A percentile compares a stretch with the other conserved stretches of the same genome.
These are phyloP conservation scores for Paulinella micropora DNA, from an alignment of 78 protist species.

Conservation along the genomic window DNA sequence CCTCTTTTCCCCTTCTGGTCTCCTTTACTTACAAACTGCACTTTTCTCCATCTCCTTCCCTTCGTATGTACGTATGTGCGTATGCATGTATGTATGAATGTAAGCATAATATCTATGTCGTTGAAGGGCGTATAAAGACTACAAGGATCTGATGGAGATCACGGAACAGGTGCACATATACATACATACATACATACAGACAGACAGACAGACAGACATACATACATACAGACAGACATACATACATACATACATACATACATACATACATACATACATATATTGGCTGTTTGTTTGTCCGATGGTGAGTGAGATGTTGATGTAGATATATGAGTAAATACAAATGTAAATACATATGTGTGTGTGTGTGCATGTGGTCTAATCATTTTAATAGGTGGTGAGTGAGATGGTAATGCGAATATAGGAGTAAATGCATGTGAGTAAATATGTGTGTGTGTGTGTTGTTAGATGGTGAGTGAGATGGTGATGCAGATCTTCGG, in stretches of 20 bases:
- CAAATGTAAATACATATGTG: background rate
- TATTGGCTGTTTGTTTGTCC: background rate
- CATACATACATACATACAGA: background rate
- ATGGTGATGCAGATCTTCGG: background rate
- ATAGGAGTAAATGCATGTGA: background rate
- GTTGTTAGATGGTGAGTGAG: background rate
- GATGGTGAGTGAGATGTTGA: too few relatives aligned
- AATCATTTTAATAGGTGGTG: background rate
- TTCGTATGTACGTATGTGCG: too few relatives aligned
- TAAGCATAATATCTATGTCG: constrained; percentile 21
- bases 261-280: background rate
- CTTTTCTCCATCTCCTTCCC: too few relatives aligned
- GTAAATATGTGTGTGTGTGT: background rate
- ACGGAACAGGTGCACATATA: constrained; percentile 78
- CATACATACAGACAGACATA: background rate
- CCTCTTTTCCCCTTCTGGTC: background rate
- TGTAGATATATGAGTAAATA: background rate
- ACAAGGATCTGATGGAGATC: constrained; percentile 88
- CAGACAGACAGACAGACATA: background rate
- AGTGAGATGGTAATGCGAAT: background rate
- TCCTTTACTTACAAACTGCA: too few relatives aligned
- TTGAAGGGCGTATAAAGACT: constrained; percentile 99
- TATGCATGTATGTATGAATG: background rate
- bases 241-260: background rate
- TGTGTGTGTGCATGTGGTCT: background rate